Percentiles rank a stretch among this genome's conserved stretches.
phyloP scores from a whole-genome alignment of 2,329 filamentous ascomycete genomes.

The Camillea tinctor region DNA sequence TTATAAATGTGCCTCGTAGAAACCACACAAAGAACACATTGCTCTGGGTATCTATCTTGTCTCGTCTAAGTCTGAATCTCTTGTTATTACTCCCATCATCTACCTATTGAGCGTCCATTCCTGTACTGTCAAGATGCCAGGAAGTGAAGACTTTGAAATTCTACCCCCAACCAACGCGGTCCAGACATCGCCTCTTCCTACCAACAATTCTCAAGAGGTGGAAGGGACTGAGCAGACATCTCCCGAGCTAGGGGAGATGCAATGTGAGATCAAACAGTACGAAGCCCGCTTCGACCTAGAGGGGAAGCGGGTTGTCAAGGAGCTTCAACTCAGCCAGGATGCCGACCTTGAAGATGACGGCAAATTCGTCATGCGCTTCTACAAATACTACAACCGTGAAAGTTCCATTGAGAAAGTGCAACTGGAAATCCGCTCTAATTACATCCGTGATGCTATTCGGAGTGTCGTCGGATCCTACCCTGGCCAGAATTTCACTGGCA shows the following conservation, averaged over 20 bases:
- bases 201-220: background rate
- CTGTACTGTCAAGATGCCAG: constrained; percentile 1
- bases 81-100: no score
- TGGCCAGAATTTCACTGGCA: constrained; percentile 7
- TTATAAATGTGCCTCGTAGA: background rate
- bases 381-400: constrained; percentile 6
- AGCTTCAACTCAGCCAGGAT: constrained; percentile 1
- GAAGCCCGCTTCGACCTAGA: constrained; percentile 8
- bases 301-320: constrained; percentile 6
- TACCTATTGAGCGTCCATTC: background rate
- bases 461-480: constrained; percentile 4
- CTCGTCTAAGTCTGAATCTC: background rate
- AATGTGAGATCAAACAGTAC: constrained; percentile 11
- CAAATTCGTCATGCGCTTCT: constrained; percentile 7
- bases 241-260: constrained; percentile 1
- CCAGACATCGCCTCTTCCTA: background rate
- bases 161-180: background rate
- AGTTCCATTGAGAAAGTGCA: constrained; percentile 8
- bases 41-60: background rate
- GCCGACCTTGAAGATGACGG: constrained; percentile 8
- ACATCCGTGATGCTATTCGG: constrained; percentile 7
- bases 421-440: constrained; percentile 7
- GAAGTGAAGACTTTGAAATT: constrained; percentile 8
- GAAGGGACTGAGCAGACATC: background rate
- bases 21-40: background rate